Evolutionary conservation across 2,329 filamentous ascomycete species (phyloP).

Genomic region (Colletotrichum australisinense): DNA sequence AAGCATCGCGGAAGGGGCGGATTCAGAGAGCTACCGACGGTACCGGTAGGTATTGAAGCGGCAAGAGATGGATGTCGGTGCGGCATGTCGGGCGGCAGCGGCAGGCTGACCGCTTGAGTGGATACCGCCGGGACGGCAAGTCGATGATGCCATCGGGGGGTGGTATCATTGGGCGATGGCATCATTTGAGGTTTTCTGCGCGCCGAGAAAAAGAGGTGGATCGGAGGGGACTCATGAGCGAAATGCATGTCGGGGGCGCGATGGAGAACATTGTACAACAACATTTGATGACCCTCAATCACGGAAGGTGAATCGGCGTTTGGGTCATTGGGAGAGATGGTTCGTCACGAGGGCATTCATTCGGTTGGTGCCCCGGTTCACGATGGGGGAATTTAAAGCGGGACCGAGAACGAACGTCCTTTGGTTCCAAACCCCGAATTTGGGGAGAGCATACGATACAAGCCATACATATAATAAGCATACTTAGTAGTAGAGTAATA

Average conservation of each 20-base stretch:
- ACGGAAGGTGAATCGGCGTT: slow-evolving; percentile 9
- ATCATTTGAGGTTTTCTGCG: not conserved
- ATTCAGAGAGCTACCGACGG: too few species aligned
- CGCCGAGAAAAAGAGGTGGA: not conserved
- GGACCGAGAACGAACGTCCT: not conserved
- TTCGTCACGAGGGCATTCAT: not conserved
- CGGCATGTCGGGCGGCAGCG: slow-evolving; percentile 32
- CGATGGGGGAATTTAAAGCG: not conserved
- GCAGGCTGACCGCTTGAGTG: not conserved
- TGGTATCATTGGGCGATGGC: slow-evolving; percentile 16
- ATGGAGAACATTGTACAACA: not conserved
- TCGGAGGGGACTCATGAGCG: not conserved
- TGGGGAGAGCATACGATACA: slow-evolving; percentile 7
- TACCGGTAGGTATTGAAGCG: not conserved
- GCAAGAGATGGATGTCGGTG: slow-evolving; percentile 24
- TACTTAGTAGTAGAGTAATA: slow-evolving; percentile 8
- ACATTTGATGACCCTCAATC: not conserved
- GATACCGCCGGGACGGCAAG: not conserved
- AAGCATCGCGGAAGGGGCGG: not conserved
- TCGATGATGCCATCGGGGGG: slow-evolving; percentile 29
- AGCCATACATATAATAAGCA: not conserved
- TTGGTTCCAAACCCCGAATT: slow-evolving; percentile 19
- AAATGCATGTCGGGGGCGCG: slow-evolving; percentile 1
- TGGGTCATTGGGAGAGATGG: not conserved
- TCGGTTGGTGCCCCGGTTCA: not conserved